Evolutionary conservation across 345 rosid genomes (phyloP).

Genomic region (Kandelia obovata): DNA sequence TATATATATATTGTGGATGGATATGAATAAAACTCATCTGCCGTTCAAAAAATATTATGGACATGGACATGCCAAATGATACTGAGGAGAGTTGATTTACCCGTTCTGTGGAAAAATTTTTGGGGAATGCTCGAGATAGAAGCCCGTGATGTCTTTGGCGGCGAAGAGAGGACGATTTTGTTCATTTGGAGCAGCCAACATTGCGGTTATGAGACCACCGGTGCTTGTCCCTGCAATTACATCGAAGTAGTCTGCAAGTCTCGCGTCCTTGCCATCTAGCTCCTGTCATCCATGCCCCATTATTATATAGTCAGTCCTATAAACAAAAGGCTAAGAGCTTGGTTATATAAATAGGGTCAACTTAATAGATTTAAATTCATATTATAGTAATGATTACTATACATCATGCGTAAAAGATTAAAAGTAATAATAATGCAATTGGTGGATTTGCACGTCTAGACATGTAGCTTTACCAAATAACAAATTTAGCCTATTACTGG

Average conservation of each 20-base stretch:
- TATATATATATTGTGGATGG: too few species aligned
- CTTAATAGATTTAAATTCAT: too few species aligned
- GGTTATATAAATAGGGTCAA: not conserved
- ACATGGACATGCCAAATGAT: too few species aligned
- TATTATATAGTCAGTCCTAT: not conserved
- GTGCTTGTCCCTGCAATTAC: constrained; percentile 25
- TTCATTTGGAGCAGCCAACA: constrained; percentile 20
- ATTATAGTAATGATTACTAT: too few species aligned
- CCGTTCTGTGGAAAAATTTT: constrained; percentile 52
- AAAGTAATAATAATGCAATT: too few species aligned
- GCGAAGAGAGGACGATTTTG: constrained; percentile 3
- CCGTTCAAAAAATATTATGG: too few species aligned
- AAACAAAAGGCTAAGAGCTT: not conserved
- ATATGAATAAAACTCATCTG: too few species aligned
- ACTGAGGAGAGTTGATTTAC: constrained; percentile 7
- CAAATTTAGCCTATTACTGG: too few species aligned
- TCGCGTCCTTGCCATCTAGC: constrained; percentile 17
- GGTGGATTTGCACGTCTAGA: too few species aligned
- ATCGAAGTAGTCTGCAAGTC: constrained; percentile 22
- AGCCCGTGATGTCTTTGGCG: constrained; percentile 14
- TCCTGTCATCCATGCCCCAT: not conserved
- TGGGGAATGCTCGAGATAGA: constrained; percentile 45
- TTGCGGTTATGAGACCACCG: constrained; percentile 22
- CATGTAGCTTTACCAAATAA: too few species aligned
- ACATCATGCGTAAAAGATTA: too few species aligned